These are phyloP conservation scores for Brassica napus DNA, from an alignment of 345 rosid genomes.

Conservation along the genomic window DNA sequence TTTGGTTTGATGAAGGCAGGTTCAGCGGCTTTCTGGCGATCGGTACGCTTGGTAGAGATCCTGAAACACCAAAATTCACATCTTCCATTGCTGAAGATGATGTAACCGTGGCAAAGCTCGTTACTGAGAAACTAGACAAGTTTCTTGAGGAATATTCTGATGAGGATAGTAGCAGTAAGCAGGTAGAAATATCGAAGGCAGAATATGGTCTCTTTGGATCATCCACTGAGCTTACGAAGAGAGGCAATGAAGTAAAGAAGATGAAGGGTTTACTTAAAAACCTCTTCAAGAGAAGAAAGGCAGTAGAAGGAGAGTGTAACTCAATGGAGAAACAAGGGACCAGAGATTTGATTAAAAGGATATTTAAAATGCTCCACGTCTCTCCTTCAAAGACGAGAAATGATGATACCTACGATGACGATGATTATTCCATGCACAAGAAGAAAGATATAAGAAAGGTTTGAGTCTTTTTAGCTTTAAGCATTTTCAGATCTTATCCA, in stretches of 20 bases:
- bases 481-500: not conserved
- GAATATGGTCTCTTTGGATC: conserved; percentile 11
- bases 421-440: conserved; percentile 12
- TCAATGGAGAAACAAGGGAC: conserved; percentile 17
- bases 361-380: conserved; percentile 4
- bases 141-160: conserved; percentile 23
- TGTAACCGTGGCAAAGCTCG: conserved; percentile 17
- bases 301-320: not conserved
- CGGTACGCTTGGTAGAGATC: conserved; percentile 32
- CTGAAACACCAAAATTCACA: conserved; percentile 37
- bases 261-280: conserved; percentile 3
- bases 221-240: conserved; percentile 5
- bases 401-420: not conserved
- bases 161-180: not conserved
- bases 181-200: not conserved
- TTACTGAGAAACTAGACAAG: conserved; percentile 34
- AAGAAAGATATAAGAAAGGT: conserved; percentile 39
- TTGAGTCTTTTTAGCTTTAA: not conserved
- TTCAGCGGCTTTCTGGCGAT: conserved; percentile 35
- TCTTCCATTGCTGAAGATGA: conserved; percentile 6
- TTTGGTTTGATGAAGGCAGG: conserved; percentile 18
- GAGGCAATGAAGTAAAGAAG: conserved; percentile 17
- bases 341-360: conserved; percentile 14
- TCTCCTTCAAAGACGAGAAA: conserved; percentile 2
- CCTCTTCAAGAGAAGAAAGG: conserved; percentile 21